Evolutionary conservation across 352 stramenopile species (phyloP), one percentile per base, ranked within the genome.

Genomic region (Pythium apleroticum): DNA sequence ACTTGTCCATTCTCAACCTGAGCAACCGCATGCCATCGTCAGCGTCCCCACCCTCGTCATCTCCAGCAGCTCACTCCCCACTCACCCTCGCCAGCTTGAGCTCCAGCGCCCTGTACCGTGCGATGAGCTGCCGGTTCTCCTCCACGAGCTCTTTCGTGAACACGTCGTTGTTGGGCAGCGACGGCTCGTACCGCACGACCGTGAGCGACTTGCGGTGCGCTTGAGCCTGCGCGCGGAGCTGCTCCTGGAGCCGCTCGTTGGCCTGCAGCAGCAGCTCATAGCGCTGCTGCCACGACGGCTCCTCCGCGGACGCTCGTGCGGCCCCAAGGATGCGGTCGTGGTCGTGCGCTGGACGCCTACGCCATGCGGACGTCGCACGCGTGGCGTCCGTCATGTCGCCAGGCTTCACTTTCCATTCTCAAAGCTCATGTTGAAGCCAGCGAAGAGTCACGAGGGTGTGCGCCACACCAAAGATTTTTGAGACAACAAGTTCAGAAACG

Each of bases 101-200:
- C 43, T 84, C 70, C 27, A 89, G 61, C 37, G 62, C 59, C 17
- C 76, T 71, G 19, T 60, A 79, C 15, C 75, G 63, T 20, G 57
- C 49, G 27, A 77, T 58, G 19, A 89, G 72, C 66, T 64, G 35
- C 15, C 75, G 72, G 57, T 89, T 90, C 63, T 90, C 77, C 24
- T 86, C 74, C n/a, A 90, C 60, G 28, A 90, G 77, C 49, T 86
- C 53, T 58, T 80, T 84, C 37, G 74, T 88, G 65, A 84, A 89
- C 52, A 77, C 69, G 52, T 86, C 74, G 28, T 88, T 89, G 68
- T 87, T 90, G 7, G 81, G 81, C 48, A 88, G 62, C 37, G 71
- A 39, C 22, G 67, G 69, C n/a, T 80, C 74, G 50, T 86, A 77
- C 71, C 86, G 86, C 60, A 87, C 71, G 53, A 76, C 70, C 14